Evolutionary conservation across 192 early-diverging fungal species (phyloP).

Genomic region (Chytriomyces sp.): DNA sequence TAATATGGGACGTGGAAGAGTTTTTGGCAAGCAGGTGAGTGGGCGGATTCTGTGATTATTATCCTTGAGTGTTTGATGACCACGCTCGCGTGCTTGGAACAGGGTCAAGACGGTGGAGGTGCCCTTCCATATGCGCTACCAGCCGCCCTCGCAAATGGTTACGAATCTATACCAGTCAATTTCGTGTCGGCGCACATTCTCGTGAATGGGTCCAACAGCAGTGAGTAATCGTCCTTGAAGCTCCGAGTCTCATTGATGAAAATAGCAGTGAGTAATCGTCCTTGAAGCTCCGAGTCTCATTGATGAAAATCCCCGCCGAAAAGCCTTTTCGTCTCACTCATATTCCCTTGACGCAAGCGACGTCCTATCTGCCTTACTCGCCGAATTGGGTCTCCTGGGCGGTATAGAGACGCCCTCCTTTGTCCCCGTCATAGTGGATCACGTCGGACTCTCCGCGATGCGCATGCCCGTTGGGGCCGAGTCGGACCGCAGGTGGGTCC

Average conservation of each 20-base stretch:
- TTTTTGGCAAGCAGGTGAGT: neutral
- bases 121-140: slow-evolving; percentile 22
- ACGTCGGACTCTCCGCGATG: neutral
- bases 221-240: neutral
- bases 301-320: neutral
- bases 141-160: neutral
- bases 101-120: slow-evolving; percentile 3
- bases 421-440: neutral
- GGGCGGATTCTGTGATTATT: neutral
- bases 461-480: neutral
- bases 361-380: neutral
- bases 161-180: neutral
- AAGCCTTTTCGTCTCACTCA: neutral
- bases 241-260: too few species aligned
- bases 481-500: neutral
- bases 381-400: too few species aligned
- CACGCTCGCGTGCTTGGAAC: neutral
- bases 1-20: neutral
- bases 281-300: too few species aligned
- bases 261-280: too few species aligned
- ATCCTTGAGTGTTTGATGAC: neutral
- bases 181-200: neutral
- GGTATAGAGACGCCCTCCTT: too few species aligned
- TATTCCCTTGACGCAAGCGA: neutral
- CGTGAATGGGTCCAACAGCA: neutral